These are phyloP conservation scores for Gamarada debralockiae DNA, from an alignment of 495 filamentous ascomycete genomes.

Conservation along the genomic window DNA sequence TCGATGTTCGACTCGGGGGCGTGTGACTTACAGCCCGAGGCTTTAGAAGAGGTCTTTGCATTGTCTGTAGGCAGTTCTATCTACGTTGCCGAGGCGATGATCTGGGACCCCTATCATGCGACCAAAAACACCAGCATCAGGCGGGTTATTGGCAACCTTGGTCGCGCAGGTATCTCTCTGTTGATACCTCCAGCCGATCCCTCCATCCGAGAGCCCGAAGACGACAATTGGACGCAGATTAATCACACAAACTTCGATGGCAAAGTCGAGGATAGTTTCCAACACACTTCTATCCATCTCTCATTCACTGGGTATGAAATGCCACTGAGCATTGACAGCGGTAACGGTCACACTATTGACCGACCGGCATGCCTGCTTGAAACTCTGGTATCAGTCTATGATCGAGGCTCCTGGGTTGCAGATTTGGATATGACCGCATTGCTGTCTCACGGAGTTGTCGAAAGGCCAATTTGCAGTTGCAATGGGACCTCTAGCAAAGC, in stretches of 20 bases:
- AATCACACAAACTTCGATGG: conserved; percentile 32
- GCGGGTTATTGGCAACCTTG: conserved; percentile 32
- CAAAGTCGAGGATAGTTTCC: conserved; percentile 25
- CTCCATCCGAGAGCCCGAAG: conserved; percentile 7
- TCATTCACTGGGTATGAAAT: conserved; percentile 34
- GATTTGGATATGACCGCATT: conserved; percentile 31
- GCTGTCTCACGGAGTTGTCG: neutral
- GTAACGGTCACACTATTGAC: conserved; percentile 19
- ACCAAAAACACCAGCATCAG: conserved; percentile 10
- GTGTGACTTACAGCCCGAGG: conserved; percentile 21
- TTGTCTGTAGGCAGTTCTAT: conserved; percentile 31
- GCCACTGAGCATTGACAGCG: conserved; percentile 19
- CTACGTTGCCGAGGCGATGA: conserved; percentile 26
- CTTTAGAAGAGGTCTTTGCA: conserved; percentile 27
- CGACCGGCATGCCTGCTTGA: conserved; percentile 29
- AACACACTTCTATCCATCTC: conserved; percentile 34
- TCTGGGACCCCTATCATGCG: conserved; percentile 26
- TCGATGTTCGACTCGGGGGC: conserved; percentile 30
- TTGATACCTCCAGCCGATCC: conserved; percentile 28
- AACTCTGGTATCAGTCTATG: conserved; percentile 29
- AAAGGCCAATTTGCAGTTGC: neutral
- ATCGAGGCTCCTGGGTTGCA: conserved; percentile 33
- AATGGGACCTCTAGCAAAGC: too few relatives aligned
- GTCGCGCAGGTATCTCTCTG: conserved; percentile 29
- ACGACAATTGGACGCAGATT: conserved; percentile 22